Evolutionary conservation across 768 basidiomycete species (phyloP).

Genomic region (Lactifluus piperatus): DNA sequence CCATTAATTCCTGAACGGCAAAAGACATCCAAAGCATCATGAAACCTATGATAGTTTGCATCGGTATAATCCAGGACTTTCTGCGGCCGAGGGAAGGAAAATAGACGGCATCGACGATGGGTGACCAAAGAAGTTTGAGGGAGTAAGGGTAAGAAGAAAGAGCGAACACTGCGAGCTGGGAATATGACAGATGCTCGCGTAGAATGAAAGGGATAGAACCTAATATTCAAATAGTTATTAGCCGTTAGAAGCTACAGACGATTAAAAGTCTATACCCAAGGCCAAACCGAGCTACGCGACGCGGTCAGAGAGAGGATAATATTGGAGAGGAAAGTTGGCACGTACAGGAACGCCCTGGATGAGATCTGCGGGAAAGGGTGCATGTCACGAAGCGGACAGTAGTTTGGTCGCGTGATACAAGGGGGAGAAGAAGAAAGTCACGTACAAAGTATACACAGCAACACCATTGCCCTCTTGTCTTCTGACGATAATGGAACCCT

Average conservation of each 20-base stretch:
- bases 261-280: constrained; percentile 43
- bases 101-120: constrained; percentile 91
- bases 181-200: constrained; percentile 92
- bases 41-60: constrained; percentile 83
- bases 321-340: constrained; percentile 21
- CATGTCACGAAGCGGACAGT: background rate
- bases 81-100: constrained; percentile 77
- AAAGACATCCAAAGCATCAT: constrained; percentile 73
- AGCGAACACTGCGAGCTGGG: constrained; percentile 90
- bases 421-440: constrained; percentile 7
- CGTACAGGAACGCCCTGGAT: constrained; percentile 84
- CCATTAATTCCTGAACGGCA: constrained; percentile 67
- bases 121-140: constrained; percentile 94
- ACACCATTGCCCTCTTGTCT: constrained; percentile 38
- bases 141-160: constrained; percentile 93
- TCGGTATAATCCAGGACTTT: constrained; percentile 98
- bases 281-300: constrained; percentile 69
- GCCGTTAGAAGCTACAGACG: background rate
- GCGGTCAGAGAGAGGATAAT: background rate
- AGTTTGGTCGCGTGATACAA: background rate
- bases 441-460: constrained; percentile 41
- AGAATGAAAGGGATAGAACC: constrained; percentile 96
- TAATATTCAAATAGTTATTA: constrained; percentile 22
- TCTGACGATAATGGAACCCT: constrained; percentile 18
- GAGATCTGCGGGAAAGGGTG: constrained; percentile 27